phyloP scores from a whole-genome alignment of 345 rosid genomes.

The Rhodamnia rubescens region DNA sequence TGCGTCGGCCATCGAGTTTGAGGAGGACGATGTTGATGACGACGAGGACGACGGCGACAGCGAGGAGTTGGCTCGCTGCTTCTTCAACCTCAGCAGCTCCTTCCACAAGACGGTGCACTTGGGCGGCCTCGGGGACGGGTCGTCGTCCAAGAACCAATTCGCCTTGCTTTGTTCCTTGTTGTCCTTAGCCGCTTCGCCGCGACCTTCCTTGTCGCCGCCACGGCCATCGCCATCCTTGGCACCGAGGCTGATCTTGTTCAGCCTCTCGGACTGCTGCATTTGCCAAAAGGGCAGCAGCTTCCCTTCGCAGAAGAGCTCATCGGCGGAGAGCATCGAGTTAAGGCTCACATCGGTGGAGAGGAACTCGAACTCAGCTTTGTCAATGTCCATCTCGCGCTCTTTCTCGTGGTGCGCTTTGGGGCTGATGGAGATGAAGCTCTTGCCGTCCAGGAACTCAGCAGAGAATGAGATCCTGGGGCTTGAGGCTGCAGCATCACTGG shows the following conservation, averaged over 20 bases:
- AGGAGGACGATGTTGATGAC: conserved; percentile 54
- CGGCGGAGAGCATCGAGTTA: conserved; percentile 62
- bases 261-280: conserved; percentile 55
- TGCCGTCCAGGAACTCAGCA: conserved; percentile 55
- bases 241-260: conserved; percentile 39
- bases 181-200: not conserved
- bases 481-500: conserved; percentile 27
- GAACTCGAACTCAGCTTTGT: conserved; percentile 56
- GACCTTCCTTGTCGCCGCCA: conserved; percentile 16
- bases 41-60: conserved; percentile 39
- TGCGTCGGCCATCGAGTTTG: conserved; percentile 36
- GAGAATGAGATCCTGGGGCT: conserved; percentile 86
- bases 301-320: conserved; percentile 85
- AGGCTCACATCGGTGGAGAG: conserved; percentile 40
- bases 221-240: not conserved
- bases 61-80: conserved; percentile 48
- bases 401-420: conserved; percentile 20
- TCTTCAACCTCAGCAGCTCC: conserved; percentile 77
- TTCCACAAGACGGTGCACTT: conserved; percentile 94
- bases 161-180: conserved; percentile 33
- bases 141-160: conserved; percentile 83
- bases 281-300: conserved; percentile 91
- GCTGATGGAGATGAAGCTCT: conserved; percentile 51
- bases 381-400: not conserved
- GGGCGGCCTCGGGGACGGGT: conserved; percentile 95